These are phyloP conservation scores for Rhizopogon vesiculosus DNA, from an alignment of 768 basidiomycete species.

Conservation along the genomic window DNA sequence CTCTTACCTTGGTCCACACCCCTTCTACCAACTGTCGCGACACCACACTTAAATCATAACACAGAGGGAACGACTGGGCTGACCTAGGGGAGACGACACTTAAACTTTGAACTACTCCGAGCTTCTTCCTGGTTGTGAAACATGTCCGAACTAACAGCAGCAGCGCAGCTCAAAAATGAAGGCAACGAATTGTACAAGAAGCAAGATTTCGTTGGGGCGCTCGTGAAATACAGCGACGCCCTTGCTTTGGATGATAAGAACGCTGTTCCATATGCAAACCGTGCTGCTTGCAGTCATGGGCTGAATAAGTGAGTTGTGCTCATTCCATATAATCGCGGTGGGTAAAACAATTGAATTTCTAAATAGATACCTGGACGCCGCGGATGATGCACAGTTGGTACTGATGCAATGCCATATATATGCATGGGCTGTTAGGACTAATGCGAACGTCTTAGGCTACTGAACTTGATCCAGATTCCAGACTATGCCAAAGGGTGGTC, in stretches of 20 bases:
- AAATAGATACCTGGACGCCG: slow-evolving; percentile 4
- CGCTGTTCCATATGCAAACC: slow-evolving; percentile 40
- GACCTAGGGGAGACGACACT: too few species aligned
- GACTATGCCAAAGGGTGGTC: slow-evolving; percentile 39
- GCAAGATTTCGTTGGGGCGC: slow-evolving; percentile 30
- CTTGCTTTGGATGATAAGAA: slow-evolving; percentile 34
- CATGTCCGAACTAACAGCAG: slow-evolving; percentile 1
- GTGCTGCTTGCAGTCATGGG: slow-evolving; percentile 35
- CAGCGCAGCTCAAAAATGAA: slow-evolving; percentile 29
- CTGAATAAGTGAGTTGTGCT: slow-evolving; percentile 27
- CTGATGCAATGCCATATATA: too few species aligned
- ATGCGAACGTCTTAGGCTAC: slow-evolving; percentile 24
- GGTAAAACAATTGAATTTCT: not conserved
- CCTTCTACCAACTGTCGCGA: too few species aligned
- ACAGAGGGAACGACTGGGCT: too few species aligned
- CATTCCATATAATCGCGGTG: not conserved
- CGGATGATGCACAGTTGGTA: slow-evolving; percentile 1
- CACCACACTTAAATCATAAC: too few species aligned
- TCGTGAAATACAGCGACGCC: slow-evolving; percentile 37
- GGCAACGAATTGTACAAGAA: slow-evolving; percentile 36
- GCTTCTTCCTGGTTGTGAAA: not conserved
- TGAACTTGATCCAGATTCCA: slow-evolving; percentile 31
- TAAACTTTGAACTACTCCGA: not conserved
- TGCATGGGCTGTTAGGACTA: not conserved
- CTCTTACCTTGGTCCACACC: too few species aligned